Conservation (phyloP, 2,329 filamentous ascomycete genomes). For the Plectosphaerella cucumerina region DNA sequence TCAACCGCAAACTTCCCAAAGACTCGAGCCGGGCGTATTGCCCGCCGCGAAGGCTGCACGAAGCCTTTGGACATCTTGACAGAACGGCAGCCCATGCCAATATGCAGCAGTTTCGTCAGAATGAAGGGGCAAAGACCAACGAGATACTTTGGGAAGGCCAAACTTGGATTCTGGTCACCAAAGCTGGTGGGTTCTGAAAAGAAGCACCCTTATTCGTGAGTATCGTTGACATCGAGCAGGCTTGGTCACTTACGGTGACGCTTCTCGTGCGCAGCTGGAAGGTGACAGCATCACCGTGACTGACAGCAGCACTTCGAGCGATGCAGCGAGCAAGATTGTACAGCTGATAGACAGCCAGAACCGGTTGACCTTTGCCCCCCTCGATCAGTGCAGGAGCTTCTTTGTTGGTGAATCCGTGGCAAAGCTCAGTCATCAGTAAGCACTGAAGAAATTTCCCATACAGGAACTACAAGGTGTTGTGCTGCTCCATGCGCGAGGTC, state of each 20-base stretch:
- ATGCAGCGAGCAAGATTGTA: background rate
- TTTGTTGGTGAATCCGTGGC: background rate
- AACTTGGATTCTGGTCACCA: background rate
- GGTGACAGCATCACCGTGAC: background rate
- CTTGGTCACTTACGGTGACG: background rate
- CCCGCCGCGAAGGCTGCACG: background rate
- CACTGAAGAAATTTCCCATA: background rate
- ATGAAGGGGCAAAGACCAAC: background rate
- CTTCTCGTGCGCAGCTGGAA: background rate
- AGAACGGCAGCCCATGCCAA: background rate
- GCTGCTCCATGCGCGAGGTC: background rate
- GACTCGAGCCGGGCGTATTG: background rate
- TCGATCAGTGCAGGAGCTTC: conserved; percentile 1
- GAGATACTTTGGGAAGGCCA: background rate
- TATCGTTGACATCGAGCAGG: background rate
- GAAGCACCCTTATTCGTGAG: background rate
- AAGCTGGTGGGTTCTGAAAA: background rate
- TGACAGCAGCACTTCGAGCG: background rate
- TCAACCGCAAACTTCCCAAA: background rate
- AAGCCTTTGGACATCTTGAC: background rate
- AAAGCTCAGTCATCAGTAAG: background rate
- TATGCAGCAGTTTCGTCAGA: background rate
- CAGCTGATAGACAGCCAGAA: background rate
- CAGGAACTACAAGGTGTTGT: background rate
- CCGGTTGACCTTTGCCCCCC: background rate